Percentiles rank a stretch among this genome's conserved stretches.
Evolutionary conservation across 257 asterid genomes (phyloP).

Genomic region (Fraxinus quadrangulata): DNA sequence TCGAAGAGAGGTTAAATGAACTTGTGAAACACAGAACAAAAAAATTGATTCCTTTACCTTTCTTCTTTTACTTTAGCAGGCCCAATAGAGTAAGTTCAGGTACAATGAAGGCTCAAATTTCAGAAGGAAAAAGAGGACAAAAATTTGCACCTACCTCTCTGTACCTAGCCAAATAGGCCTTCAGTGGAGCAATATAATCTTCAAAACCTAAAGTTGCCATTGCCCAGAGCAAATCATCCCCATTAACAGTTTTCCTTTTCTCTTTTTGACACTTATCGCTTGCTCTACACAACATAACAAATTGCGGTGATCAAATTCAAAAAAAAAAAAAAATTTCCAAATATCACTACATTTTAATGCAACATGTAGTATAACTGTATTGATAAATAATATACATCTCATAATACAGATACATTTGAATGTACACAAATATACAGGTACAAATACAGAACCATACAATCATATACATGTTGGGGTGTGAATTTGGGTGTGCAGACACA

Average conservation of each 20-base stretch:
- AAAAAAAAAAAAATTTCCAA: neutral
- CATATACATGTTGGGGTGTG: neutral
- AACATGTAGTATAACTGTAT: neutral
- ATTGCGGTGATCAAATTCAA: neutral
- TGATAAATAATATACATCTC: neutral
- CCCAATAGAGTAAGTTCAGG: too few species aligned
- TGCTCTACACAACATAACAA: conserved; percentile 32
- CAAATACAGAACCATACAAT: neutral
- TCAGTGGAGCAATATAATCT: conserved; percentile 57
- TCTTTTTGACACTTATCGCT: conserved; percentile 65
- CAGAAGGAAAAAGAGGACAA: neutral
- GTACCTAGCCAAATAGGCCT: conserved; percentile 55
- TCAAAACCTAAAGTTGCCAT: conserved; percentile 66
- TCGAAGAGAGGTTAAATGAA: conserved; percentile 5
- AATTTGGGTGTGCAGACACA: neutral
- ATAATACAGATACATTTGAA: neutral
- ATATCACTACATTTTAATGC: neutral
- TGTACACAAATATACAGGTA: neutral
- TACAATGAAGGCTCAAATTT: too few species aligned
- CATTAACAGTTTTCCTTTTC: conserved; percentile 68
- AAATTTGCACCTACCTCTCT: conserved; percentile 50
- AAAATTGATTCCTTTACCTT: too few species aligned
- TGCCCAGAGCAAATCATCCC: conserved; percentile 67
- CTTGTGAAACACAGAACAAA: neutral
- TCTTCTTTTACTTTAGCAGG: too few species aligned